A percentile compares a stretch with the other conserved stretches of the same genome.
Evolutionary conservation across 805 yeast species (phyloP).

Genomic region (Candida alai): DNA sequence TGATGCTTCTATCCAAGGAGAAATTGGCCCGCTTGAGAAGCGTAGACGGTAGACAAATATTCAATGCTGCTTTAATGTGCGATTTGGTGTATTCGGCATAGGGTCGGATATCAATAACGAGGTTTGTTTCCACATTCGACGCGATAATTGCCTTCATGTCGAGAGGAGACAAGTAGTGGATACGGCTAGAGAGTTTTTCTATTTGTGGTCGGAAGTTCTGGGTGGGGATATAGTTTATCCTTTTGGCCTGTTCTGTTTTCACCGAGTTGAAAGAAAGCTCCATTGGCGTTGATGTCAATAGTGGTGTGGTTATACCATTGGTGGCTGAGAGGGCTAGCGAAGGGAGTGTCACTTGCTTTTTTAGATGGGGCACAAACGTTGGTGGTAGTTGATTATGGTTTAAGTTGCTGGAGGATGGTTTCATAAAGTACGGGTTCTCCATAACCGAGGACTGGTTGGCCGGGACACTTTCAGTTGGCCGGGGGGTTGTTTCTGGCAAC

Average conservation of each 20-base stretch:
- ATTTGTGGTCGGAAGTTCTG: conserved; percentile 20
- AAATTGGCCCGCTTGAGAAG: conserved; percentile 72
- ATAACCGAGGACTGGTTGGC: not conserved
- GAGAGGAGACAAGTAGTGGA: conserved; percentile 14
- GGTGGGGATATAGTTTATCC: conserved; percentile 18
- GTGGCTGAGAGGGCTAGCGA: conserved; percentile 12
- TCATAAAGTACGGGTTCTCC: not conserved
- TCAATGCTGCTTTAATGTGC: conserved; percentile 60
- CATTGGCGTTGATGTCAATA: conserved; percentile 8
- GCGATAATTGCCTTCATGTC: conserved; percentile 5
- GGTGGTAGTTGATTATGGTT: not conserved
- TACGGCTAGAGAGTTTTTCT: conserved; percentile 18
- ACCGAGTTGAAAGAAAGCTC: conserved; percentile 4
- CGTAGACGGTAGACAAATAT: conserved; percentile 88
- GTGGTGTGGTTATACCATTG: conserved; percentile 16
- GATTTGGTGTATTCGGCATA: conserved; percentile 64
- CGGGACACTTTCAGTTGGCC: not conserved
- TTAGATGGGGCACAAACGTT: conserved; percentile 12
- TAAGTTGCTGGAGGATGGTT: not conserved
- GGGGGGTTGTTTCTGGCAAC: not conserved
- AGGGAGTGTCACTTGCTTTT: conserved; percentile 20
- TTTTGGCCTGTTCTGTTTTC: conserved; percentile 20
- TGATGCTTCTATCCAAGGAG: conserved; percentile 57
- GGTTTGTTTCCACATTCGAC: not conserved
- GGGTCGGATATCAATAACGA: conserved; percentile 78